Conservation (phyloP, 108 stramenopile genomes). For the Skeletonema potamos region DNA sequence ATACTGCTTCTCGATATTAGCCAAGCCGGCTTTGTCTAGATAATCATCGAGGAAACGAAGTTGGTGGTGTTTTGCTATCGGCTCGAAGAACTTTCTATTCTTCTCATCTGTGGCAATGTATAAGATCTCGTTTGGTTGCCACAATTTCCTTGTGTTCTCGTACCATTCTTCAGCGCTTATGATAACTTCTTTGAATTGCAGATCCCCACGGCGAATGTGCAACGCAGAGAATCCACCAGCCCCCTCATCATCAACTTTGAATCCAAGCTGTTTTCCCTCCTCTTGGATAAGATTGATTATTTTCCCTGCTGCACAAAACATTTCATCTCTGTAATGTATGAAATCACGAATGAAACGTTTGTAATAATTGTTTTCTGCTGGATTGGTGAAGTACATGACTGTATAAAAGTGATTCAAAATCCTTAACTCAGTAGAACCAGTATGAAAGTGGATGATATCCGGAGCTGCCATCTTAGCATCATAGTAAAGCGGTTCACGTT, state of each 20-base stretch:
- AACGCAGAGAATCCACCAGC: conserved; percentile 79
- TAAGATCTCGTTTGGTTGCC: conserved; percentile 54
- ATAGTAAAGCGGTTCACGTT: conserved; percentile 37
- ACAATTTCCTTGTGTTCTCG: conserved; percentile 71
- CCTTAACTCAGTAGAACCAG: neutral
- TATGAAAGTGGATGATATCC: conserved; percentile 69
- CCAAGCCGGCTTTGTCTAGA: conserved; percentile 58
- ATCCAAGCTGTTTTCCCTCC: conserved; percentile 55
- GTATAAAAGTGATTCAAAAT: conserved; percentile 80
- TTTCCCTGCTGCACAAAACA: conserved; percentile 88
- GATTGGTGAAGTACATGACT: conserved; percentile 76
- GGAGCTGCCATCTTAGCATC: conserved; percentile 18
- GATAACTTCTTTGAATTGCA: conserved; percentile 82
- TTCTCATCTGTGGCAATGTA: conserved; percentile 90
- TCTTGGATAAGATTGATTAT: conserved; percentile 75
- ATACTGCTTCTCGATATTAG: conserved; percentile 75
- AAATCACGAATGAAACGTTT: conserved; percentile 88
- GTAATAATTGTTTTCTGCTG: conserved; percentile 67
- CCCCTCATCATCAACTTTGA: conserved; percentile 56
- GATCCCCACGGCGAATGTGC: conserved; percentile 88
- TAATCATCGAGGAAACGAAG: conserved; percentile 81
- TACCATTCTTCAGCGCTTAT: conserved; percentile 76
- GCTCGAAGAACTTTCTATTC: conserved; percentile 86
- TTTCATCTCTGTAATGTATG: conserved; percentile 80
- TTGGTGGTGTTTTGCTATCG: conserved; percentile 63